phyloP scores from a whole-genome alignment of 202 grass and related monocot species.

The Schoenoplectus tabernaemontani region DNA sequence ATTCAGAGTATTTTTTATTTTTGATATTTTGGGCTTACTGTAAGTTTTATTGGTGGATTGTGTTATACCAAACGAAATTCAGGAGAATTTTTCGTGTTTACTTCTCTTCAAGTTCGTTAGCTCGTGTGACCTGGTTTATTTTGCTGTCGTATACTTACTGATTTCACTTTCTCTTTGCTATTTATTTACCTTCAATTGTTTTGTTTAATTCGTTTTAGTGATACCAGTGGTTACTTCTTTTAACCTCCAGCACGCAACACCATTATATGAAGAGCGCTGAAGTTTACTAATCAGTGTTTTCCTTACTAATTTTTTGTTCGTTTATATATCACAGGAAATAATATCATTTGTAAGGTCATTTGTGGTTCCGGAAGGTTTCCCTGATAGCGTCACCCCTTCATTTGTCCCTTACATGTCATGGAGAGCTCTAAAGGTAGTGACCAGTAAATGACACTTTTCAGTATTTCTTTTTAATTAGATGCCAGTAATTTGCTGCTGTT shows the following conservation, averaged over 20 bases:
- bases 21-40: not conserved
- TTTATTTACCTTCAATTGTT: not conserved
- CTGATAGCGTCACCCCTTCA: conserved; percentile 88
- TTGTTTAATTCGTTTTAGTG: not conserved
- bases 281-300: not conserved
- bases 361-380: conserved; percentile 97
- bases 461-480: conserved; percentile 4
- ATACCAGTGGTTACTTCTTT: not conserved
- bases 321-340: conserved; percentile 52
- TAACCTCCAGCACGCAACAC: not conserved
- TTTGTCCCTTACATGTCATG: conserved; percentile 97
- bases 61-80: not conserved
- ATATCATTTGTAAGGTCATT: conserved; percentile 91
- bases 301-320: conserved; percentile 8
- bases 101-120: not conserved
- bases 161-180: not conserved
- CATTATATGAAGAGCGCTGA: not conserved
- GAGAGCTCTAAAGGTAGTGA: conserved; percentile 90
- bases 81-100: not conserved
- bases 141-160: not conserved
- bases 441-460: not conserved
- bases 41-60: not conserved
- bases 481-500: not conserved
- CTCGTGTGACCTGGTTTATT: not conserved
- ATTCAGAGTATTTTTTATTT: not conserved